A percentile compares a stretch with the other conserved stretches of the same genome.
Conservation (phyloP, 208 protist species). For the Trypanosoma mega region DNA sequence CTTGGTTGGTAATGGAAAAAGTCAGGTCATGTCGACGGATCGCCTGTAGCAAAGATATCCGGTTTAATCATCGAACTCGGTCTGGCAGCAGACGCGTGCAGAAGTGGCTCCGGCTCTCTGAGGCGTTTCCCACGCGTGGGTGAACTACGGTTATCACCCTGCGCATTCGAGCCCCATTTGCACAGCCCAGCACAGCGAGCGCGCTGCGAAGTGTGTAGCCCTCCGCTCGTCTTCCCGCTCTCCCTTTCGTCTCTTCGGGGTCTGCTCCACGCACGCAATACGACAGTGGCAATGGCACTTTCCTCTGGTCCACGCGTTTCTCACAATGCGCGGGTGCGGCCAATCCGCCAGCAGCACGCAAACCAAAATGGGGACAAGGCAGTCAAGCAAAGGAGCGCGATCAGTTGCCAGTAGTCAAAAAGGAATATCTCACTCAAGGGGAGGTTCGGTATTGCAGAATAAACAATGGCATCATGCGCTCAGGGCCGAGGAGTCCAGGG, state of each 20-base stretch:
- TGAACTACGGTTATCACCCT: background rate
- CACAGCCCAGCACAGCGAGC: too few relatives aligned
- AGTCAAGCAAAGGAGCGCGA: background rate
- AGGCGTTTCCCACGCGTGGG: conserved; percentile 37
- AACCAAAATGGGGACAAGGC: background rate
- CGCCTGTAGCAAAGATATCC: conserved; percentile 21
- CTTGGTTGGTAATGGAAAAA: conserved; percentile 8
- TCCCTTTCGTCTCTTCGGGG: background rate
- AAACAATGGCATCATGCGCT: conserved; percentile 1
- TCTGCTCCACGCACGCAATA: background rate
- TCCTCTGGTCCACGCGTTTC: background rate
- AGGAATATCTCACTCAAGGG: conserved; percentile 2
- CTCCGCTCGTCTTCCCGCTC: too few relatives aligned
- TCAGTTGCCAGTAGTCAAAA: conserved; percentile 31
- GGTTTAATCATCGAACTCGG: conserved; percentile 12
- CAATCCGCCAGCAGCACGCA: background rate
- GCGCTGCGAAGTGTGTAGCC: too few relatives aligned
- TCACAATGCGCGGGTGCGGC: background rate
- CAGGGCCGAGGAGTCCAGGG: background rate
- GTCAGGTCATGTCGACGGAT: conserved; percentile 22
- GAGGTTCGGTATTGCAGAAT: conserved; percentile 1
- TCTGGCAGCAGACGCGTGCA: background rate
- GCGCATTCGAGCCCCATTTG: background rate
- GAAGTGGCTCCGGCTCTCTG: conserved; percentile 28
- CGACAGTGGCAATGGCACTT: background rate